These are phyloP conservation scores for Solanum dulcamara DNA, from an alignment of 257 asterid genomes.

Conservation along the genomic window DNA sequence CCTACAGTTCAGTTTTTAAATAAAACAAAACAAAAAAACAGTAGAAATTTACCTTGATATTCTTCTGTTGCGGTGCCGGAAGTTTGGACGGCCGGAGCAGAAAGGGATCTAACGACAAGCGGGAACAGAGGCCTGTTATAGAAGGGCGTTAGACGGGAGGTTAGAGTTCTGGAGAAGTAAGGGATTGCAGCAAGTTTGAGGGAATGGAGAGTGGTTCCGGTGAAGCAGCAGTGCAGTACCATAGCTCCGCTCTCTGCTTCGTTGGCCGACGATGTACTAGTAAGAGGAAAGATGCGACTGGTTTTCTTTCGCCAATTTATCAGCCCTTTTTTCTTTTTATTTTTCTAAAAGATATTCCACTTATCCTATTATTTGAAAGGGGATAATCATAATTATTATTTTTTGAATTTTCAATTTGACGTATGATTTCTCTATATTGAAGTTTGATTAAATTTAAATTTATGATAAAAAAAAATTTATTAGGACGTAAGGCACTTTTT, in stretches of 20 bases:
- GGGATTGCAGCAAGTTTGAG: constrained; percentile 27
- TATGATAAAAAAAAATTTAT: too few relatives aligned
- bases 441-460: too few relatives aligned
- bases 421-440: too few relatives aligned
- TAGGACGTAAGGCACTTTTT: too few relatives aligned
- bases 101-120: constrained; percentile 32
- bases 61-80: constrained; percentile 18
- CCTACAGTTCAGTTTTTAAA: neutral
- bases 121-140: constrained; percentile 12
- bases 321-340: neutral
- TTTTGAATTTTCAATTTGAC: too few relatives aligned
- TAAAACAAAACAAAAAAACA: neutral
- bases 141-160: constrained; percentile 2
- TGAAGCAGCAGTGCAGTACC: constrained; percentile 14
- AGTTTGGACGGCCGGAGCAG: constrained; percentile 35
- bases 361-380: neutral
- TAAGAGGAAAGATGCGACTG: neutral
- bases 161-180: constrained; percentile 21
- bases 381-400: too few relatives aligned
- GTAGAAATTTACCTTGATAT: constrained; percentile 18
- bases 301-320: neutral
- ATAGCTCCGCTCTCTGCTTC: neutral
- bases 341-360: neutral
- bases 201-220: constrained; percentile 15
- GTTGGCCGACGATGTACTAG: neutral